Base-by-base conservation (phyloP, 2,329 filamentous ascomycete species). In the Aspergillus sclerotialis region DNA sequence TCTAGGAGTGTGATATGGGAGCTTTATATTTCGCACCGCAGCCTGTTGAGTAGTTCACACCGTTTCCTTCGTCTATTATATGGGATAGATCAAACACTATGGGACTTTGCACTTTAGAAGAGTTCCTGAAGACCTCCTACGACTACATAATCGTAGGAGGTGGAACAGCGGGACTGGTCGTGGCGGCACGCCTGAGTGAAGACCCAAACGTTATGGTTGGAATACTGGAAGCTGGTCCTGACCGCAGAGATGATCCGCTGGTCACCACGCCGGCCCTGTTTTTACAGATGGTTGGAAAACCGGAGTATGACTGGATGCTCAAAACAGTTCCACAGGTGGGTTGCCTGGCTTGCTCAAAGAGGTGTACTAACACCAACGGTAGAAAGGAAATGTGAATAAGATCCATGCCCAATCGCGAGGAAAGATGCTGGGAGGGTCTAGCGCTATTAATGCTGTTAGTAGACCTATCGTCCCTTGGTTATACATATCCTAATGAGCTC, bases 131-230 rank as follows among this genome's bases (percentile, higher is more conserved):
- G 6, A 10, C 19, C 7, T 23, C 19, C 19, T 23, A 23, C 30
- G 52, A 55, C 35, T 50, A 44, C 33, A 35, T 73, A 25, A 48
- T 76, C 35, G 51, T 73, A 15, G 72, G 73, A 14, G 72, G 72
- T 19, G 72, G 72, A 7, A 73, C 69, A 2, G 68, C 69, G 3
- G 72, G 72, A 4, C 55, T 75, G 10, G 61, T 58, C 1, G 56
- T 75, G 7, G 52, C 52, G 15, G 43, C 45, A 17, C 50, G 48
- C 5, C 34, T 76, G 1, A 63, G 66, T 2, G 65, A 70, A 37
- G 49, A 68, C 36, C 39, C 59, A 31, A 39, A 52, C 24, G 37
- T 65, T 39, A 49, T 52, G 7, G 56, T 74, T 10, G 59, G 55
- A 4, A 60, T 69, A 0, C 49, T 69, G 9, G 66, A 69, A 46